Base-by-base conservation (phyloP, 441 rosid species). In the Raphanus hybrid region DNA sequence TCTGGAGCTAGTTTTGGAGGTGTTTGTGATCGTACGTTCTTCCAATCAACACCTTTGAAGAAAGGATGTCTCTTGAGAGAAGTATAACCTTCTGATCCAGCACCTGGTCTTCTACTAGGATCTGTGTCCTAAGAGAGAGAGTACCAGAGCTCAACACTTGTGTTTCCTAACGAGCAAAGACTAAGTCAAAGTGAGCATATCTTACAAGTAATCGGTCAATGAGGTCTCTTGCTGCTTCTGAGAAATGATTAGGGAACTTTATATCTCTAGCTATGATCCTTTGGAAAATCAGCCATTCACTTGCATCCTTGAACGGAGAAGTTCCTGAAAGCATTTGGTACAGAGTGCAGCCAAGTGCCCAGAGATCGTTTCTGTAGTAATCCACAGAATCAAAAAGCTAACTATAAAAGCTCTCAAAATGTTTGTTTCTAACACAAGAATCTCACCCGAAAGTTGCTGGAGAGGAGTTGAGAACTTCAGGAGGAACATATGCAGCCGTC, bases 251-350 rank as follows among this genome's bases (percentile, higher is more conserved):
- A 8, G 98, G 98, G 80, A 96, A 92, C 78, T 91, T 83, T 82
- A 96, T 79, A 73, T 96, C 99, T 80, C 98, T 85, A n/a, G 98
- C 99, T 58, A 96, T 91, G 70, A 96, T 96, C 82, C 94, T 88
- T 85, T 94, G 99, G 84, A 94, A 96, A 79, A 93, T 94, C 66
- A 93, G 95, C 99, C 99, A 96, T 88, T 96, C 99, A 80, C 99
- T 96, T 35, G 98, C 89, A 87, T 94, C 99, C 81, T 90, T 94
- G 85, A 96, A 96, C 75, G 99, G 99, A 79, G 98, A 94, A 79
- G 97, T 89, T 84, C 99, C 99, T 61, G 98, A 94, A 87, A 96
- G 98, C 99, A 96, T 94, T 92, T 96, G 99, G 94, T 91, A 96
- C 84, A 96, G 87, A 57, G 98, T 96, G 91, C 99, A 96, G 87